Conservation (phyloP, 2,329 filamentous ascomycete species). For the Colletotrichum sp. region DNA sequence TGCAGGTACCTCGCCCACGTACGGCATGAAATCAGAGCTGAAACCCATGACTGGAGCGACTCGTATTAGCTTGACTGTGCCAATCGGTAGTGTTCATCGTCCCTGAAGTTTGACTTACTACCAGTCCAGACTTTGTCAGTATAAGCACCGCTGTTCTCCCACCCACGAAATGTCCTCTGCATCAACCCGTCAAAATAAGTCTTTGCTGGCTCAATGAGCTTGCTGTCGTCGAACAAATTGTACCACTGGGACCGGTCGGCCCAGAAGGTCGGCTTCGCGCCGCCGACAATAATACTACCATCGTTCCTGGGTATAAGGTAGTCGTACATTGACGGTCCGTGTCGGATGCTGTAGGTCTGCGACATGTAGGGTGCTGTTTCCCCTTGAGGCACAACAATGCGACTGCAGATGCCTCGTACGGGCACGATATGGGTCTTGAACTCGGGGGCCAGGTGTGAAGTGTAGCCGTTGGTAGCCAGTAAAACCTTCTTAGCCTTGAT, state of each 20-base stretch:
- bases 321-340: constrained; percentile 61
- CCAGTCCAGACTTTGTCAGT: constrained; percentile 39
- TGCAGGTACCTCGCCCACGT: constrained; percentile 47
- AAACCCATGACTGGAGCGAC: constrained; percentile 42
- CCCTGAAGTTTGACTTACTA: constrained; percentile 11
- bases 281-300: constrained; percentile 37
- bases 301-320: constrained; percentile 67
- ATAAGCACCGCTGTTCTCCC: constrained; percentile 46
- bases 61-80: not conserved
- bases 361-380: constrained; percentile 35
- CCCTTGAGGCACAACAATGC: not conserved
- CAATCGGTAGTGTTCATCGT: not conserved
- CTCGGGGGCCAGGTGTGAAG: too few species aligned
- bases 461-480: too few species aligned
- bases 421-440: too few species aligned
- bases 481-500: too few species aligned
- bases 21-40: constrained; percentile 44
- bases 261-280: constrained; percentile 34
- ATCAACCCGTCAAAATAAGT: constrained; percentile 54
- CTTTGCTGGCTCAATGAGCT: constrained; percentile 44
- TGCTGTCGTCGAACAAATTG: constrained; percentile 48
- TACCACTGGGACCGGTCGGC: constrained; percentile 45
- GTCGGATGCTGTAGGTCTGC: constrained; percentile 67
- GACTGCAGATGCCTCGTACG: too few species aligned
- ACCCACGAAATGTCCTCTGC: constrained; percentile 51